Conservation (phyloP, 352 stramenopile species). For the Pythium dissimile region DNA sequence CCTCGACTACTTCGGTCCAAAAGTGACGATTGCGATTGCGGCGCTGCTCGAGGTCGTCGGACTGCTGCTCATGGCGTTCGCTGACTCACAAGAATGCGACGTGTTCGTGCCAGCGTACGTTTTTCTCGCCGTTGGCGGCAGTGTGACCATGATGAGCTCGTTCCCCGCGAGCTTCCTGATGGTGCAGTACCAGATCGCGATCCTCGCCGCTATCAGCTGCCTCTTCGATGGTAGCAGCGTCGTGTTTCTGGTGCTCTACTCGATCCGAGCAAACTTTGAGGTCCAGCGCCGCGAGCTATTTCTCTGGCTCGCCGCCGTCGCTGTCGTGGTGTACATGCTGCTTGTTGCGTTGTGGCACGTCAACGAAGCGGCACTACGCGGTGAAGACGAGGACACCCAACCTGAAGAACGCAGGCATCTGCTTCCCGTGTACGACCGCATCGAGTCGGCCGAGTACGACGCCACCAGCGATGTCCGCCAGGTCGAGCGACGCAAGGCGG, state of each 20-base stretch:
- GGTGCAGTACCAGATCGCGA: constrained; percentile 34
- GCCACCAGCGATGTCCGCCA: constrained; percentile 11
- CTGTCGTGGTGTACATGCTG: constrained; percentile 44
- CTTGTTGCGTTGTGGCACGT: constrained; percentile 74
- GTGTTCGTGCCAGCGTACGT: constrained; percentile 45
- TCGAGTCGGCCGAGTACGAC: constrained; percentile 26
- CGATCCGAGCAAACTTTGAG: constrained; percentile 26
- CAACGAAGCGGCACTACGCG: constrained; percentile 53
- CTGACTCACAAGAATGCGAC: constrained; percentile 54
- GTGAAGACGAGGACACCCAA: constrained; percentile 11
- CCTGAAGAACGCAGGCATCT: constrained; percentile 30
- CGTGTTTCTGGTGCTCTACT: constrained; percentile 37
- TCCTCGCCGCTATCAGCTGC: constrained; percentile 47
- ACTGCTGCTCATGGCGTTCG: constrained; percentile 63
- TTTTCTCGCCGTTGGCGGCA: constrained; percentile 33
- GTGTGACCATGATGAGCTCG: constrained; percentile 50
- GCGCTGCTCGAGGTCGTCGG: constrained; percentile 67
- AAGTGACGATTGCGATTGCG: constrained; percentile 35
- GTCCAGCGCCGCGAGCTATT: constrained; percentile 29
- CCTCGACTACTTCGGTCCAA: constrained; percentile 65
- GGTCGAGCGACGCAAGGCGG: neutral
- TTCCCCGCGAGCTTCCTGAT: constrained; percentile 42
- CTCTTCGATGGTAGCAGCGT: constrained; percentile 43
- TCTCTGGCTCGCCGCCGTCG: constrained; percentile 37
- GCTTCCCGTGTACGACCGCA: constrained; percentile 22